A percentile compares a stretch with the other conserved stretches of the same genome.
Evolutionary conservation across 371 early-diverging fungal genomes (phyloP).

Genomic region (Zychaea mexicana): DNA sequence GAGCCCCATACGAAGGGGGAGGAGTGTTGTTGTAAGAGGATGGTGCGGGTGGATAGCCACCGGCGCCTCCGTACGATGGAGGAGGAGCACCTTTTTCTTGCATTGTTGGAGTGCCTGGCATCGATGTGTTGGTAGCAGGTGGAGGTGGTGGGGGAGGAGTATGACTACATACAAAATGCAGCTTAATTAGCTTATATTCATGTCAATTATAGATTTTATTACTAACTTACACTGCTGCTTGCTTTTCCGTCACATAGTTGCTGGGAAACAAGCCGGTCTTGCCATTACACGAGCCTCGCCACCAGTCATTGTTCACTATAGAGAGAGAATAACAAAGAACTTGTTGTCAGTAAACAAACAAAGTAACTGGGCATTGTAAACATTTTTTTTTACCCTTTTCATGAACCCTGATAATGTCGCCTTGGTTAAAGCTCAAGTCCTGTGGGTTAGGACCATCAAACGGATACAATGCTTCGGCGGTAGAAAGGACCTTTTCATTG

Average conservation of each 20-base stretch:
- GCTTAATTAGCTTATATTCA: too few species aligned
- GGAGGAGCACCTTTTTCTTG: constrained; percentile 7
- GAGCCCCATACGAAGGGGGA: constrained; percentile 2
- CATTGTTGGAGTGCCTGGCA: constrained; percentile 7
- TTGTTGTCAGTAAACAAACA: not conserved
- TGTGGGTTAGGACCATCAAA: constrained; percentile 25
- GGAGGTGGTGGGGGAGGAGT: constrained; percentile 17
- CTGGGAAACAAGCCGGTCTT: constrained; percentile 36
- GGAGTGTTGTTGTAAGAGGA: not conserved
- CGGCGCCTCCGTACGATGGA: constrained; percentile 5
- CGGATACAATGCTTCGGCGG: constrained; percentile 32
- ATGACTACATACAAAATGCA: not conserved
- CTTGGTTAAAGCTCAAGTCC: constrained; percentile 22
- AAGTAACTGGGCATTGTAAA: not conserved
- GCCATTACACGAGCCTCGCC: constrained; percentile 31
- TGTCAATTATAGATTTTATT: too few species aligned
- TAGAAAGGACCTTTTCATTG: constrained; percentile 7
- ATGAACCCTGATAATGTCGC: constrained; percentile 21
- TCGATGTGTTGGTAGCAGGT: constrained; percentile 7
- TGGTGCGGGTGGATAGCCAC: constrained; percentile 17
- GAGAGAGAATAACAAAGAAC: not conserved
- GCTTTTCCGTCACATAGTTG: constrained; percentile 27
- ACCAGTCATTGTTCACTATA: constrained; percentile 43
- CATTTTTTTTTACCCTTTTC: constrained; percentile 16
- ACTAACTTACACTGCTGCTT: not conserved